Evolutionary conservation across 1,284 basidiomycete genomes (phyloP), one percentile per base, ranked within the genome.

Genomic region (Ceratobasidium theobromae): DNA sequence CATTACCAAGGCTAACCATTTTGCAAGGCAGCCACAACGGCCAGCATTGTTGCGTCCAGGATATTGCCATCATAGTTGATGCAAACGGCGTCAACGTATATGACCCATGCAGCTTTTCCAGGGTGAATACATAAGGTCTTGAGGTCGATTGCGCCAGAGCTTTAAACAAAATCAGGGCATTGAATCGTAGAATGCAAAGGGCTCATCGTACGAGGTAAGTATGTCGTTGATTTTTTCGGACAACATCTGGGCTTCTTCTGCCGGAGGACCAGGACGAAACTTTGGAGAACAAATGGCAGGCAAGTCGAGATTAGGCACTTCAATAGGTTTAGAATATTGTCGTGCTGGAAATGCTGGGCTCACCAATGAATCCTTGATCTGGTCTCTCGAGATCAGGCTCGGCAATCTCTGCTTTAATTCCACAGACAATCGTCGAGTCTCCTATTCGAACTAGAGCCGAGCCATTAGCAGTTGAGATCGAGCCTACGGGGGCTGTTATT

Each of bases 41-140:
- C 93, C 14, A 98, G 75, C 1, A 98, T 80, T 0, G 92, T 84
- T 0, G 95, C 93, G 70, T 99, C 96, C 70, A 97, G 91, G 1
- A 85, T 89, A 73, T 98, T 98, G 8, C 96, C 96, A 75, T 99
- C 95, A 72, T 95, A 96, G 77, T 96, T 98, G 72, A 99, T 90
- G 76, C 95, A 98, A 3, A 89, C 91, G 30, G 93, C 86, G 70
- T 99, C 96, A 70, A 98, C 82, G 75, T 98, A 98, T 16, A 99
- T 80, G 25, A 89, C 88, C 94, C 95, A 99, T 0, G 82, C 94
- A 0, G 92, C 82, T 75, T 89, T 91, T 2, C 86, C 87, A 0
- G 85, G 83, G 18, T 89, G 81, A 58, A 99, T 97, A 72, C 88
- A 88, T 1, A 99, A 82, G 0, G 86, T 88, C 76, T 21, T 81